Evolutionary conservation across 148 eudicot genomes (phyloP).

Genomic region (Spergularia marina): DNA sequence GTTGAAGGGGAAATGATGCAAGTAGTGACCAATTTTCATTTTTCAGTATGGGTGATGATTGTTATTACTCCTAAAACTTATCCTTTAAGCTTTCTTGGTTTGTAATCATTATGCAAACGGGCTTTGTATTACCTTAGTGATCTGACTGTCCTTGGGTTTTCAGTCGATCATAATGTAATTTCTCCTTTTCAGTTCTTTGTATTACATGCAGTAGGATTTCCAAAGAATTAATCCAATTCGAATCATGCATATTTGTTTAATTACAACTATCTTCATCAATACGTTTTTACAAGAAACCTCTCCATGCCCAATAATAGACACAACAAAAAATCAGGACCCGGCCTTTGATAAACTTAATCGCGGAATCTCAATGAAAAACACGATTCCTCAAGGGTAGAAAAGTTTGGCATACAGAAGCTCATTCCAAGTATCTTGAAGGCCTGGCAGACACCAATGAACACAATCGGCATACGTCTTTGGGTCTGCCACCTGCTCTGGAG

Average conservation of each 20-base stretch:
- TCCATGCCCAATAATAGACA: slow-evolving; percentile 9
- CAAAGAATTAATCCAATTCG: slow-evolving; percentile 26
- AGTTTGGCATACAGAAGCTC: slow-evolving; percentile 85
- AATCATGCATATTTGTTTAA: neutral
- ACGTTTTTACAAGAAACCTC: slow-evolving; percentile 1
- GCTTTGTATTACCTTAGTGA: too few species aligned
- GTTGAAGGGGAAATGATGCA: too few species aligned
- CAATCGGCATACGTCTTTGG: slow-evolving; percentile 89
- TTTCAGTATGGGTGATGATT: too few species aligned
- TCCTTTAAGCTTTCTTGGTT: too few species aligned
- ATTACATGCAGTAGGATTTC: slow-evolving; percentile 11
- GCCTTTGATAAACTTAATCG: neutral
- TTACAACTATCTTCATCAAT: neutral
- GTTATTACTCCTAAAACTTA: too few species aligned
- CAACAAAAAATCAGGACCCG: slow-evolving; percentile 2
- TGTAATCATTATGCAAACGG: too few species aligned
- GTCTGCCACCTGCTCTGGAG: slow-evolving; percentile 71
- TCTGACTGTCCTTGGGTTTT: neutral
- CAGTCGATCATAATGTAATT: neutral
- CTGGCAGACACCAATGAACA: slow-evolving; percentile 93
- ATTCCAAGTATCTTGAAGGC: slow-evolving; percentile 94
- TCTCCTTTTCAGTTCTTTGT: neutral
- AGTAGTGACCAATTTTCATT: too few species aligned
- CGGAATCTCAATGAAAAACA: neutral
- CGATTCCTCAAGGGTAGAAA: slow-evolving; percentile 51